Percentiles rank a stretch among this genome's conserved stretches.
phyloP scores from a whole-genome alignment of 192 early-diverging fungal species.

The Coemansia umbellata region DNA sequence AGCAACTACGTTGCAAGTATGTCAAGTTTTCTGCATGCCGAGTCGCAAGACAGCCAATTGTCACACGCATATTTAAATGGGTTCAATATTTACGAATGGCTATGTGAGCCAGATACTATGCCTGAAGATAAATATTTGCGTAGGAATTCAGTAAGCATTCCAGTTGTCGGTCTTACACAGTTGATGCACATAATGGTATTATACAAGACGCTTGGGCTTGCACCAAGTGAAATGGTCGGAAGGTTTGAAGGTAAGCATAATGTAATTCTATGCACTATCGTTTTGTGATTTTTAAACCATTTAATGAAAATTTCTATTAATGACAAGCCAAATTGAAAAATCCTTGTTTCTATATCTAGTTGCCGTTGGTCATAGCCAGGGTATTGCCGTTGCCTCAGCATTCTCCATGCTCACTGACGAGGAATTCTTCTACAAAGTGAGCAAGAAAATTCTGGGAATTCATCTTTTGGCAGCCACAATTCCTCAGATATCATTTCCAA shows the following conservation, averaged over 20 bases:
- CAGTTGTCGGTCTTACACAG: constrained; percentile 85
- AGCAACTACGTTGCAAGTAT: constrained; percentile 68
- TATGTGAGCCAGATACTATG: constrained; percentile 56
- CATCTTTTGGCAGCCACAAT: constrained; percentile 78
- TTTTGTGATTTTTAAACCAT: too few relatives aligned
- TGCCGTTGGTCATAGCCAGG: constrained; percentile 84
- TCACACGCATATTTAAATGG: constrained; percentile 63
- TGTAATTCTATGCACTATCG: too few relatives aligned
- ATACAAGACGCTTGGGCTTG: constrained; percentile 57
- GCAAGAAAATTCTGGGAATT: constrained; percentile 73
- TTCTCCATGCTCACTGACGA: constrained; percentile 75
- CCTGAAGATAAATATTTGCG: constrained; percentile 70
- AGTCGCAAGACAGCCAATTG: too few relatives aligned
- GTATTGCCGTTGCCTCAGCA: constrained; percentile 79
- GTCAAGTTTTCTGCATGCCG: too few relatives aligned
- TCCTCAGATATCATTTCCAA: constrained; percentile 58
- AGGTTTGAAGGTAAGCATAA: constrained; percentile 34
- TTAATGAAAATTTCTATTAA: too few relatives aligned
- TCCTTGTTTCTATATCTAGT: constrained; percentile 2
- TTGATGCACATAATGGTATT: constrained; percentile 73
- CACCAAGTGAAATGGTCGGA: constrained; percentile 37
- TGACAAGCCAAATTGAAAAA: too few relatives aligned
- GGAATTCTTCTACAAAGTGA: constrained; percentile 70
- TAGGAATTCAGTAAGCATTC: constrained; percentile 68
- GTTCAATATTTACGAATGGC: constrained; percentile 72